Base-by-base conservation (phyloP, 2,329 filamentous ascomycete genomes). In the Aspergillus versicolor region DNA sequence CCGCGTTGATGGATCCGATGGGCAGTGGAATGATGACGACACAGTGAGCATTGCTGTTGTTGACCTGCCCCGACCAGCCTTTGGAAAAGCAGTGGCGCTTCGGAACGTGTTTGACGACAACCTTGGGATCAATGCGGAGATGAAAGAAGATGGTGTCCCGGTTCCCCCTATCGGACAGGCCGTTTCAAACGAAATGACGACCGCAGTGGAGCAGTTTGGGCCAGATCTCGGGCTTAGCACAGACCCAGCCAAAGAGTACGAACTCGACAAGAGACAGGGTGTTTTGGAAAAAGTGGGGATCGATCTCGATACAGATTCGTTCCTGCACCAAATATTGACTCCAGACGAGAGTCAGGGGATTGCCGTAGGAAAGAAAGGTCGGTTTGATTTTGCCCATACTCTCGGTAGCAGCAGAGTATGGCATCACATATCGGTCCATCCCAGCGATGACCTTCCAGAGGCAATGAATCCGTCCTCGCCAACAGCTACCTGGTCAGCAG, bases 91-190 rank as follows among this genome's bases (percentile, higher is more conserved):
- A 0, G 76, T 95, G n/a, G 86, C 90, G 12, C 86, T 99, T 78
- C 89, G 91, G 40, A 91, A 90, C 13, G 85, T 97, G 37, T 99
- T 99, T 66, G 93, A 99, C 64, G 94, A 97, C 66, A 85, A 81
- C n/a, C 80, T 88, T 19, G 94, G 94, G 51, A 97, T 99, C 77
- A 97, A 97, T 66, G 84, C 89, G 0, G 94, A 99, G 78, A 97
- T 99, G 92, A 96, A 93, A 68, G 88, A 93, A 61, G 94, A 99
- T 64, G 94, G 94, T 9, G 84, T 99, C 1, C 84, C 90, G n/a
- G 83, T 95, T 2, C 77, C 83, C 1, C 66, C 88, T 0, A 86
- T 86, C 1, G 89, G 90, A n/a, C 88, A 88, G 57, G 95, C 93
- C 0, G 88, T 97, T 9, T 72, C 93, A 13, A 87, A 89, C 38